phyloP scores from a whole-genome alignment of 768 basidiomycete species.

The Lenzites betulinus region DNA sequence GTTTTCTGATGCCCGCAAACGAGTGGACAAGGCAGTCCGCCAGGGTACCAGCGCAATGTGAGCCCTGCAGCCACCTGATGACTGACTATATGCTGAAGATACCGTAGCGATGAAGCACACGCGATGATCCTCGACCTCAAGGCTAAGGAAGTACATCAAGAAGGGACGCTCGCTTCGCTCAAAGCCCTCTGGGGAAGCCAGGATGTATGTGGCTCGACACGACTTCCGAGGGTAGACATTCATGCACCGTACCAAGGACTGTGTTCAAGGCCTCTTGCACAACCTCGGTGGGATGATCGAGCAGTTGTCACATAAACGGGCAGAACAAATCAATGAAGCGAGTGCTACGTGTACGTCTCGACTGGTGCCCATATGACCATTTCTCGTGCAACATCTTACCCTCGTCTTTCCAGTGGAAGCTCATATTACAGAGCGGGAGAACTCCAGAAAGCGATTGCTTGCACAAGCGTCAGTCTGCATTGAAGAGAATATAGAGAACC shows the following conservation, averaged over 20 bases:
- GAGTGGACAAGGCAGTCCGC: constrained; percentile 18
- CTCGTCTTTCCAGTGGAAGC: constrained; percentile 30
- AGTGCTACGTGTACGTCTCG: constrained; percentile 37
- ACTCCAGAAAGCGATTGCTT: constrained; percentile 38
- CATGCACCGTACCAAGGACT: constrained; percentile 11
- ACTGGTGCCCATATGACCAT: no score
- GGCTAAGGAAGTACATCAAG: constrained; percentile 25
- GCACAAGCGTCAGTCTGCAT: constrained; percentile 35
- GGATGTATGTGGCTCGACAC: constrained; percentile 17
- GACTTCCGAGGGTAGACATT: not conserved
- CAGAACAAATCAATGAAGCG: constrained; percentile 33
- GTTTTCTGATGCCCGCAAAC: constrained; percentile 25
- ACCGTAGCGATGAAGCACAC: constrained; percentile 32
- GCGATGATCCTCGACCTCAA: constrained; percentile 24
- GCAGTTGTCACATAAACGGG: constrained; percentile 36
- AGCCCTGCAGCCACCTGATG: not conserved
- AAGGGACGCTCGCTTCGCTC: constrained; percentile 20
- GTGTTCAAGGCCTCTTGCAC: constrained; percentile 19
- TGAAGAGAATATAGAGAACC: constrained; percentile 42
- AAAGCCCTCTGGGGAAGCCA: constrained; percentile 18
- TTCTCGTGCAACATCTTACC: no score
- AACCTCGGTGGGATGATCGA: constrained; percentile 26
- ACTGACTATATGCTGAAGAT: not conserved
- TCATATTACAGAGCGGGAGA: constrained; percentile 35
- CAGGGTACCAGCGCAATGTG: constrained; percentile 28